Evolutionary conservation across 306 rosid genomes (phyloP).

Genomic region (Hippophae rhamnoides): DNA sequence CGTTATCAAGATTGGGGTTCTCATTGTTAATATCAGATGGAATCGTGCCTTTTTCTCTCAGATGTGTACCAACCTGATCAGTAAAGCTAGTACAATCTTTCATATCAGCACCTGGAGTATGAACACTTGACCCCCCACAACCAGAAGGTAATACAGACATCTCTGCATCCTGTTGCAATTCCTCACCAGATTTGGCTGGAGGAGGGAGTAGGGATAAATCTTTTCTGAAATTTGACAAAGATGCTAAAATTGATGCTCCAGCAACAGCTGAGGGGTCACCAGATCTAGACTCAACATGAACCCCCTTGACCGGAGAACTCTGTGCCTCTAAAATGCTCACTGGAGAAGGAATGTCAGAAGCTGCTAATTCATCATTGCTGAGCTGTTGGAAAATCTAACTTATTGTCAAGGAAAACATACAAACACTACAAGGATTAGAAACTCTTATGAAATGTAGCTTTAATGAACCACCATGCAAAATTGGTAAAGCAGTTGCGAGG

Average conservation of each 20-base stretch:
- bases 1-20: constrained; percentile 42
- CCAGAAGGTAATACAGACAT: constrained; percentile 41
- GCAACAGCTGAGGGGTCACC: constrained; percentile 86
- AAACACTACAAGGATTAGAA: constrained; percentile 7
- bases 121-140: constrained; percentile 35
- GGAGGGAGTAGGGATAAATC: constrained; percentile 57
- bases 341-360: constrained; percentile 44
- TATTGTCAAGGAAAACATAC: constrained; percentile 33
- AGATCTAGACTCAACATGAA: constrained; percentile 67
- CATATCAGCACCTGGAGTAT: constrained; percentile 37
- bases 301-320: constrained; percentile 57
- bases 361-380: constrained; percentile 34
- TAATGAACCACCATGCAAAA: background rate
- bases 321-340: constrained; percentile 80
- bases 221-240: constrained; percentile 55
- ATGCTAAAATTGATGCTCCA: constrained; percentile 80
- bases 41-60: constrained; percentile 38
- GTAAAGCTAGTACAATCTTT: constrained; percentile 36
- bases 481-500: background rate
- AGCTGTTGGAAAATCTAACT: constrained; percentile 81
- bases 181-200: constrained; percentile 43
- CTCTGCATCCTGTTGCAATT: constrained; percentile 43
- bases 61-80: constrained; percentile 33
- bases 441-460: background rate
- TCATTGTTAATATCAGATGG: constrained; percentile 37